Evolutionary conservation across 202 grass and related monocot species (phyloP).

Genomic region (Schoenoplectus tabernaemontani): DNA sequence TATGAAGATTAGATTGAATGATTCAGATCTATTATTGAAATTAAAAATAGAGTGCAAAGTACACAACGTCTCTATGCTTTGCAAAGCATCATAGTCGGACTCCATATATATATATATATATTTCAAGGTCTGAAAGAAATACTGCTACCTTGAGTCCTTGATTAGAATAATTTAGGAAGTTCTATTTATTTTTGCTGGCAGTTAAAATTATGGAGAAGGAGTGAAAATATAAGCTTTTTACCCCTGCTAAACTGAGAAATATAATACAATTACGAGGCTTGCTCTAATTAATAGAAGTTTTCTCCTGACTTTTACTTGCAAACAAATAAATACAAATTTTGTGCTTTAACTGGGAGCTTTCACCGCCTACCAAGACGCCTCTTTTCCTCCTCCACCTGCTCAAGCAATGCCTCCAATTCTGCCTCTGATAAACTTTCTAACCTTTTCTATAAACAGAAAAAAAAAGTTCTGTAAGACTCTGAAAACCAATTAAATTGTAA

Average conservation of each 20-base stretch:
- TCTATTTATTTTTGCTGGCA: too few relatives aligned
- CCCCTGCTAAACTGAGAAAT: background rate
- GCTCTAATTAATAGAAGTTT: background rate
- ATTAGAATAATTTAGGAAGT: too few relatives aligned
- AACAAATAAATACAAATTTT: slow-evolving; percentile 19
- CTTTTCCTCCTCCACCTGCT: slow-evolving; percentile 95
- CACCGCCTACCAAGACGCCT: slow-evolving; percentile 27
- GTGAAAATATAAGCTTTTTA: too few relatives aligned
- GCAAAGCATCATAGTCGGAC: too few relatives aligned
- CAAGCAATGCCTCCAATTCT: slow-evolving; percentile 62
- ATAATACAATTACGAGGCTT: background rate
- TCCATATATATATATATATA: too few relatives aligned
- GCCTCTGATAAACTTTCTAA: slow-evolving; percentile 79
- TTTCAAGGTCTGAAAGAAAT: too few relatives aligned
- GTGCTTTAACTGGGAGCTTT: slow-evolving; percentile 30
- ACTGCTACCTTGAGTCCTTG: too few relatives aligned
- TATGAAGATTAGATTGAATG: too few relatives aligned
- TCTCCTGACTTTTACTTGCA: background rate
- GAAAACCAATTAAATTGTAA: background rate
- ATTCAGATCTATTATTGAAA: too few relatives aligned
- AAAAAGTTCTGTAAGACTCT: background rate
- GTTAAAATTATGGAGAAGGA: too few relatives aligned
- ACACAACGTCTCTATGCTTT: too few relatives aligned
- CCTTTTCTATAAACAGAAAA: slow-evolving; percentile 49
- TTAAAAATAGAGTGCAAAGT: too few relatives aligned